phyloP scores from a whole-genome alignment of 371 early-diverging fungal species.

The Rhizopus sp. region DNA sequence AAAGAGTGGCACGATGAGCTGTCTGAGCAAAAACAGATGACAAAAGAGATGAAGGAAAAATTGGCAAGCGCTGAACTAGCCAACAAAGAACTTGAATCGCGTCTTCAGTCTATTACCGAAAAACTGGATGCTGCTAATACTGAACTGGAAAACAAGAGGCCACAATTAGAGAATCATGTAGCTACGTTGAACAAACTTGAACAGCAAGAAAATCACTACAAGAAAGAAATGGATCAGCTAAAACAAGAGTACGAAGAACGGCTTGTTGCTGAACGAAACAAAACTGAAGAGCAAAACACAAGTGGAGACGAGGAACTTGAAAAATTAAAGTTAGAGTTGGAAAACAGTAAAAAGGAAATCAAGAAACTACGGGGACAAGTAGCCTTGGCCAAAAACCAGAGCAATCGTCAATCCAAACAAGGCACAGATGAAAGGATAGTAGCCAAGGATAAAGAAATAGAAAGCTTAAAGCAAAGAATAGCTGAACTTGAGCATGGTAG shows the following conservation, averaged over 20 bases:
- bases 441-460: conserved; percentile 1
- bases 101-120: background rate
- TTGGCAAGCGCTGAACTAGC: background rate
- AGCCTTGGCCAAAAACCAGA: conserved; percentile 19
- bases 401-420: conserved; percentile 9
- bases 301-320: background rate
- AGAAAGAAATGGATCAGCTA: conserved; percentile 4
- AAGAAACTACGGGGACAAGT: conserved; percentile 28
- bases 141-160: conserved; percentile 6
- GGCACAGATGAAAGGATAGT: conserved; percentile 6
- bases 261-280: background rate
- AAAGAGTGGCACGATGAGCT: background rate
- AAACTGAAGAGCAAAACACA: background rate
- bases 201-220: conserved; percentile 14
- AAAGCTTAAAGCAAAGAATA: background rate
- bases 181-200: conserved; percentile 15
- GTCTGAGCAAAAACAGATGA: background rate
- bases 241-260: conserved; percentile 2
- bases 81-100: conserved; percentile 7
- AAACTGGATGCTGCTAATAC: conserved; percentile 4
- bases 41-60: background rate
- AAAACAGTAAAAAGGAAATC: conserved; percentile 15
- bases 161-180: conserved; percentile 11
- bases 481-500: background rate
- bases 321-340: conserved; percentile 3